These are phyloP conservation scores for Ascochyta lentis DNA, from an alignment of 2,329 filamentous ascomycete genomes.

Conservation along the genomic window DNA sequence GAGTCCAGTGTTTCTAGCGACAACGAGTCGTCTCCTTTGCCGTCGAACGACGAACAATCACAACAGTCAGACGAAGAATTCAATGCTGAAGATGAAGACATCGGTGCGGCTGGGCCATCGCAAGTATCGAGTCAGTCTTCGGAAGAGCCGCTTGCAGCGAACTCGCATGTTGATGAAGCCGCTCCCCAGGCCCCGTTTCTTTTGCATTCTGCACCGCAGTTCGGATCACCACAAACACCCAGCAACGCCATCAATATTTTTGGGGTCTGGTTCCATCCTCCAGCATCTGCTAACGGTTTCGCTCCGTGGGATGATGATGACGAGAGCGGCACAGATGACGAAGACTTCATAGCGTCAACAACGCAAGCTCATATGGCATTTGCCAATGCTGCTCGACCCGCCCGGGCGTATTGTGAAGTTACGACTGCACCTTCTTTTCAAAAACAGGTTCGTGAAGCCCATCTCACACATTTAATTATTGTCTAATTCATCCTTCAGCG, in stretches of 20 bases:
- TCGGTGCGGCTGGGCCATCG: neutral
- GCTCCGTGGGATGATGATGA: neutral
- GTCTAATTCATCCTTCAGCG: neutral
- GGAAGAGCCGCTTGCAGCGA: too few relatives aligned
- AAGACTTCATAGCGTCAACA: conserved; percentile 1
- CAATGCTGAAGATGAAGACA: too few relatives aligned
- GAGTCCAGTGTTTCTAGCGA: neutral
- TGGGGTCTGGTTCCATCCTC: conserved; percentile 14
- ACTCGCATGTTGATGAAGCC: too few relatives aligned
- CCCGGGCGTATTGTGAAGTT: conserved; percentile 14
- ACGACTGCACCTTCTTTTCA: conserved; percentile 1
- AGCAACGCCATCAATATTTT: conserved; percentile 8
- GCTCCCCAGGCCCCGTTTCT: too few relatives aligned
- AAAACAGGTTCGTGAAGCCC: conserved; percentile 1
- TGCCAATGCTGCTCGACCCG: neutral
- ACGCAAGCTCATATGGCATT: conserved; percentile 2
- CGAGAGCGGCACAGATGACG: conserved; percentile 8
- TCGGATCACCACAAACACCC: neutral
- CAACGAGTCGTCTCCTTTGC: neutral
- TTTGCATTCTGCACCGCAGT: too few relatives aligned
- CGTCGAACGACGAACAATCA: neutral
- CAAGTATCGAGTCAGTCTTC: neutral
- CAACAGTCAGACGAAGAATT: neutral
- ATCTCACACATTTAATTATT: too few relatives aligned
- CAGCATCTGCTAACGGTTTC: neutral